Evolutionary conservation across 2,329 filamentous ascomycete species (phyloP), one percentile per base, ranked within the genome.

Genomic region (Dactylella cylindrospora): DNA sequence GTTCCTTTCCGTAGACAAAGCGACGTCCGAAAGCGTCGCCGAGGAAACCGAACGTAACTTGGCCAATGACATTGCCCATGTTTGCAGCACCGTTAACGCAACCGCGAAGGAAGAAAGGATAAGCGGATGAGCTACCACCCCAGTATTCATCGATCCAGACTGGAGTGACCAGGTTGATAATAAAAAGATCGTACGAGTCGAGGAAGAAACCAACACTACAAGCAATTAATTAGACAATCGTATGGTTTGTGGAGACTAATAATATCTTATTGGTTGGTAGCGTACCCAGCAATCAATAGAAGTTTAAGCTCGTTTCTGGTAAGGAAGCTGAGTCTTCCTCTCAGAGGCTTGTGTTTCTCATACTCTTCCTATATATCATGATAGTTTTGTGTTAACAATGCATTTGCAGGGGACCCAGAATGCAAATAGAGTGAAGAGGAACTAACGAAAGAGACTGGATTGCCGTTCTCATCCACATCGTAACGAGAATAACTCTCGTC

Each of bases 151-250:
- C 49, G 20, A 55, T 64, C 59, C 59, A 64, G 15, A 64, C 51
- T 8, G 59, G 79, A 22, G 85, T 87, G 65, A 85, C 76, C 70
- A 89, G 76, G 66, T 83, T 85, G 67, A 86, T 84, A 70, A 84
- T 83, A 73, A 93, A 93, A 75, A 90, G 62, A 70, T 86, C 84
- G 74, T 90, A 91, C 9, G 86, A 86, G 71, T 91, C 88, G 12
- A 88, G 91, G 74, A 93, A 93, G 81, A 94, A 93, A 68, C 88
- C 88, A 64, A 91, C 85, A 68, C 88, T 62, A 20, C 5, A n/a
- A 12, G 3, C 17, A 40, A 3, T 22, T 13, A 15, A 12, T 2
- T n/a, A n/a, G n/a, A n/a, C n/a, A n/a, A n/a, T n/a, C n/a, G n/a
- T n/a, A n/a, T n/a, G n/a, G n/a, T n/a, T n/a, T n/a, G n/a, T n/a